A percentile compares a stretch with the other conserved stretches of the same genome.
Evolutionary conservation across 2,329 filamentous ascomycete species (phyloP).

Genomic region (Aspergillus tanneri): DNA sequence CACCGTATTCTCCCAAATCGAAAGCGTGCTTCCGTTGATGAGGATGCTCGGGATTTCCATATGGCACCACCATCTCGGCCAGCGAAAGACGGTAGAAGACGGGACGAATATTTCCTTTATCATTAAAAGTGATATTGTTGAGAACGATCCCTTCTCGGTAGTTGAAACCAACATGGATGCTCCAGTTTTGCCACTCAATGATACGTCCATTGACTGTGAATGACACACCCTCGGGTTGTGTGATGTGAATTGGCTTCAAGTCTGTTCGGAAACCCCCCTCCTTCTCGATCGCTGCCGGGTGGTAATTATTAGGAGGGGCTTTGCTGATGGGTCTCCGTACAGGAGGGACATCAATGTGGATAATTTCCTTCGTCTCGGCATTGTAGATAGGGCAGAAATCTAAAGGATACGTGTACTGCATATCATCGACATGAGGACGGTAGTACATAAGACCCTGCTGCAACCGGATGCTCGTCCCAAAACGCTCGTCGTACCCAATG

Average conservation of each 20-base stretch:
- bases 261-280: conserved; percentile 74
- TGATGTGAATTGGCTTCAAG: conserved; percentile 83
- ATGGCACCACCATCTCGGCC: conserved; percentile 72
- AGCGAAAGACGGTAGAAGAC: conserved; percentile 88
- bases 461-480: conserved; percentile 72
- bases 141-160: conserved; percentile 89
- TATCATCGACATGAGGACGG: conserved; percentile 78
- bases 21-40: conserved; percentile 51
- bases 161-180: conserved; percentile 89
- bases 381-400: conserved; percentile 95
- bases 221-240: conserved; percentile 83
- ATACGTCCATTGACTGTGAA: conserved; percentile 73
- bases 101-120: conserved; percentile 72
- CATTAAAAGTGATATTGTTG: conserved; percentile 86
- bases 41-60: conserved; percentile 50
- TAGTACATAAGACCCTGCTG: conserved; percentile 98
- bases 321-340: conserved; percentile 73
- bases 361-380: conserved; percentile 71
- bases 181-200: conserved; percentile 91
- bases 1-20: conserved; percentile 49
- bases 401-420: conserved; percentile 85
- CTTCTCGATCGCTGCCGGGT: conserved; percentile 68
- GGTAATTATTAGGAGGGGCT: conserved; percentile 74
- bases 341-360: conserved; percentile 80
- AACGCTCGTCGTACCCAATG: conserved; percentile 89